A percentile compares a stretch with the other conserved stretches of the same genome.
phyloP scores from a whole-genome alignment of 805 yeast species.

The Metschnikowia gelsemii region DNA sequence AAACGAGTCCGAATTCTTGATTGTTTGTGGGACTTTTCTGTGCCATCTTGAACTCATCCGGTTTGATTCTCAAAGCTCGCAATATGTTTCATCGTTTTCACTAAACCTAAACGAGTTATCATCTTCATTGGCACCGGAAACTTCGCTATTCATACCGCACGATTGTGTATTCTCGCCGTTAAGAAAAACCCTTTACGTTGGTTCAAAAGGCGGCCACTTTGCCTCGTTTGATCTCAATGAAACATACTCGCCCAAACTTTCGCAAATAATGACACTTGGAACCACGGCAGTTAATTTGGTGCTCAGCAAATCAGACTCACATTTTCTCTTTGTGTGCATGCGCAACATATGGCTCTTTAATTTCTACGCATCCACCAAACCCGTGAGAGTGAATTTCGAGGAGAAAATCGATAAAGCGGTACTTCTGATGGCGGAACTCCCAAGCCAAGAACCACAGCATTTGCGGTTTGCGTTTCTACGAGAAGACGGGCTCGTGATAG shows the following conservation, averaged over 20 bases:
- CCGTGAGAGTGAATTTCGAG: conserved; percentile 34
- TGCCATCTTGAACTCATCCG: conserved; percentile 2
- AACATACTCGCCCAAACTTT: conserved; percentile 9
- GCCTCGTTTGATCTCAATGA: conserved; percentile 19
- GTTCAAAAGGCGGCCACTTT: conserved; percentile 35
- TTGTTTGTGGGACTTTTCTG: conserved; percentile 8
- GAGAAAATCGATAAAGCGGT: conserved; percentile 35
- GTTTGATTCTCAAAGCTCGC: background rate
- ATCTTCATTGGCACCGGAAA: background rate
- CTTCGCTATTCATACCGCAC: conserved; percentile 8
- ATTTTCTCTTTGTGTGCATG: conserved; percentile 27
- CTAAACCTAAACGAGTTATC: background rate
- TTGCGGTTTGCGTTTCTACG: conserved; percentile 24
- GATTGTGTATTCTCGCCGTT: conserved; percentile 5
- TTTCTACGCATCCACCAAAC: conserved; percentile 26
- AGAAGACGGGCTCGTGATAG: conserved; percentile 39
- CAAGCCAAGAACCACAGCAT: conserved; percentile 11
- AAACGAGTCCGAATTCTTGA: background rate
- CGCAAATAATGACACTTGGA: conserved; percentile 26
- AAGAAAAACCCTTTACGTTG: conserved; percentile 23
- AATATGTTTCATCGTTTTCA: background rate
- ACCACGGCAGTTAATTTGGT: conserved; percentile 27
- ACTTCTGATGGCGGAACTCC: conserved; percentile 19
- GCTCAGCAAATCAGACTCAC: conserved; percentile 17
- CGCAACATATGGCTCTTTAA: conserved; percentile 36